Evolutionary conservation across 139 green algal genomes (phyloP), one percentile per base, ranked within the genome.

Genomic region (Chlorella sp.): DNA sequence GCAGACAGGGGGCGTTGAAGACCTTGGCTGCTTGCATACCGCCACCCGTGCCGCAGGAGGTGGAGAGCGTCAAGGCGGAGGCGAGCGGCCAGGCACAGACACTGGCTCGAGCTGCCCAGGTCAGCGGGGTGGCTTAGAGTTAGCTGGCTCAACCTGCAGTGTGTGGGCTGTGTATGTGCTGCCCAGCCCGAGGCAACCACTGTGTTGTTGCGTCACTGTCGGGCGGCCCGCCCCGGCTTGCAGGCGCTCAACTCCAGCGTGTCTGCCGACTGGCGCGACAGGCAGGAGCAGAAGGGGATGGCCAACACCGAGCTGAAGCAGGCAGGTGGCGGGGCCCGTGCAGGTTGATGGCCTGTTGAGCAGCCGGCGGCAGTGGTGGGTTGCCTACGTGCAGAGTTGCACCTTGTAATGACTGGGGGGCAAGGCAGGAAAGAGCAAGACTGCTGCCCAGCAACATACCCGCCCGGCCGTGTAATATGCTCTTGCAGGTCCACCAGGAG

Each of bases 191-290:
- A 65, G 30, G 56, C 56, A n/a, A n/a, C n/a, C n/a, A n/a, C n/a
- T n/a, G n/a, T n/a, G n/a, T n/a, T n/a, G n/a, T n/a, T n/a, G n/a
- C n/a, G n/a, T 65, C 30, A 24, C 56, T n/a, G 13, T 20, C 56
- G 26, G 56, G 9, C 56, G 30, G 9, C 56, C 56, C 56, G 30
- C 56, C 26, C 22, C 9, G 30, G 3, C 22, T 65, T 36, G 24
- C 72, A 78, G 72, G 72, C 72, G 43, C 72, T 78, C 40, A 78
- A 78, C 72, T 41, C 72, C 67, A 73, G 34, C 67, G 65, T 78
- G 41, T 78, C 70, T 1, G 48, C 87, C 11, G 51, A 60, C 51
- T 60, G 51, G 51, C 51, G 51, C 14, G 51, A 82, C 54, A 56
- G 56, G 76, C 76, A 72, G 56, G 24, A 73, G 60, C 76, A 70